phyloP scores from a whole-genome alignment of 768 basidiomycete species.

The Heimioporus sp. region DNA sequence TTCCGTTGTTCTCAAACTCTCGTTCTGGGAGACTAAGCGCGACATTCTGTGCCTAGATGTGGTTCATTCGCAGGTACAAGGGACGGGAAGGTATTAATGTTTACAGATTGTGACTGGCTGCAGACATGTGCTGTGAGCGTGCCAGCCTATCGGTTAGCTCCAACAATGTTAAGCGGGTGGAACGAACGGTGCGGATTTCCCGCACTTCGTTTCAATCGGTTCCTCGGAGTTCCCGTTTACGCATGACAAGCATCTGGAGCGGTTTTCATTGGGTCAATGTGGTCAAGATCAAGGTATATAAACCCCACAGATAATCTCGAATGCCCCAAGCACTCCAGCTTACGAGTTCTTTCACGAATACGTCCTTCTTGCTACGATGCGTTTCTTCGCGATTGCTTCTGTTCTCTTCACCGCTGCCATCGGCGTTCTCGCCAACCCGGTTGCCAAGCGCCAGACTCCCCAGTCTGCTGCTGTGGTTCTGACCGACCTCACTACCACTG shows the following conservation, averaged over 20 bases:
- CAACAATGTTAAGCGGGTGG: neutral
- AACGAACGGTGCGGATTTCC: neutral
- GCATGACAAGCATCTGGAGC: neutral
- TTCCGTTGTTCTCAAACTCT: neutral
- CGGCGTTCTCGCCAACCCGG: conserved; percentile 8
- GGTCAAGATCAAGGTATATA: conserved; percentile 8
- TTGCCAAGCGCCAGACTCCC: conserved; percentile 3
- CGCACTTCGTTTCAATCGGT: neutral
- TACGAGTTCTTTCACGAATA: conserved; percentile 3
- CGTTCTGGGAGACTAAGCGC: neutral
- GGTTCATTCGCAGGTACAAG: neutral
- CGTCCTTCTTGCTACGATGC: conserved; percentile 3
- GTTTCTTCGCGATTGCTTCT: conserved; percentile 7
- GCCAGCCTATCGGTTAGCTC: too few species aligned
- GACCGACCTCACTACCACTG: neutral
- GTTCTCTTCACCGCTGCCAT: conserved; percentile 6
- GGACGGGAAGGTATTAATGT: neutral
- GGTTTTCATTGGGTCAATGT: neutral
- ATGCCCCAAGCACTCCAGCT: conserved; percentile 7
- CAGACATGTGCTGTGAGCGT: too few species aligned
- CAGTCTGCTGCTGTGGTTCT: conserved; percentile 7
- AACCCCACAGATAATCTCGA: neutral
- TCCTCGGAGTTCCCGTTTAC: conserved; percentile 4
- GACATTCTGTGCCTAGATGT: neutral
- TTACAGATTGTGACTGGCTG: neutral